These are phyloP conservation scores for Kernera saxatilis DNA, from an alignment of 345 rosid genomes.

Conservation along the genomic window DNA sequence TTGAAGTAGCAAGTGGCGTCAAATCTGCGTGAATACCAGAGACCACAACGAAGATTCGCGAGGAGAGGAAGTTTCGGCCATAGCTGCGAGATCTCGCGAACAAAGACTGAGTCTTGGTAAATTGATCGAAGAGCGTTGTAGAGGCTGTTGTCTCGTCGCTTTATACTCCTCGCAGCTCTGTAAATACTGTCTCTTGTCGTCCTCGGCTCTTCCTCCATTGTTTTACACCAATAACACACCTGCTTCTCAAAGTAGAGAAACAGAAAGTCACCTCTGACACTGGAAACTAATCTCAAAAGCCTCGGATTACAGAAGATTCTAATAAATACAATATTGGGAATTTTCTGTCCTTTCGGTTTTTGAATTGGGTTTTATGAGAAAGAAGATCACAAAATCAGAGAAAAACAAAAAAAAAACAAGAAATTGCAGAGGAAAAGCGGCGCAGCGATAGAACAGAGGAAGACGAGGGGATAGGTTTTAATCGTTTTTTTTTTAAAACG, in stretches of 20 bases:
- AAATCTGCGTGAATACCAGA: slow-evolving; percentile 75
- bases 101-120: slow-evolving; percentile 77
- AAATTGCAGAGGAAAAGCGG: not conserved
- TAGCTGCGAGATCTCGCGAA: slow-evolving; percentile 71
- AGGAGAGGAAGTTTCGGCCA: slow-evolving; percentile 85
- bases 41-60: slow-evolving; percentile 93
- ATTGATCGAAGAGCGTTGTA: slow-evolving; percentile 80
- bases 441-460: not conserved
- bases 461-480: not conserved
- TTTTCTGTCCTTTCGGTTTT: not conserved
- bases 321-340: no score
- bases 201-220: slow-evolving; percentile 24
- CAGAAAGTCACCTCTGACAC: not conserved
- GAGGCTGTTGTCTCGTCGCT: slow-evolving; percentile 61
- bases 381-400: not conserved
- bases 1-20: slow-evolving; percentile 83
- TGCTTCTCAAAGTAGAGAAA: not conserved
- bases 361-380: not conserved
- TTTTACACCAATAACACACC: not conserved
- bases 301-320: no score
- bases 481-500: no score
- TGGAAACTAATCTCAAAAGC: no score
- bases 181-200: slow-evolving; percentile 59
- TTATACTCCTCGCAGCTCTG: slow-evolving; percentile 73
- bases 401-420: no score